Evolutionary conservation across 179 eudicot species (phyloP), one percentile per base, ranked within the genome.

Genomic region (Patellifolia procumbens): DNA sequence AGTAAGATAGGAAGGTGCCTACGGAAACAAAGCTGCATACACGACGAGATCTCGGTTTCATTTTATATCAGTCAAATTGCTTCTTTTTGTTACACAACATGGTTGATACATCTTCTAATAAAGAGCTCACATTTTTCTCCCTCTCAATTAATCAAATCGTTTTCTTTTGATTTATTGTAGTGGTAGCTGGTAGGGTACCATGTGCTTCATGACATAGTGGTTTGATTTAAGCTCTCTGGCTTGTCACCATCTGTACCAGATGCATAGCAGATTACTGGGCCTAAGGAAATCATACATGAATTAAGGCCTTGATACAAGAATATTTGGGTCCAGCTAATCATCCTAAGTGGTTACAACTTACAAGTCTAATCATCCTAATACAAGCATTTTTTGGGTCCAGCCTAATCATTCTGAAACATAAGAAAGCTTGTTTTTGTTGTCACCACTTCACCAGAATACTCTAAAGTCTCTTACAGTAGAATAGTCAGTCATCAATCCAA

Each of bases 211-310:
- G 58, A 48, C 37, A 48, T 69, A 42, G 42, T 29, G 42, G 26
- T 49, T 39, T 9, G 43, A 39, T 39, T 28, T 49, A 49, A 31
- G 29, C 56, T 16, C 34, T 49, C 7, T 70, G 43, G 56, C 37
- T 60, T n/a, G 59, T 69, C 73, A 69, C 39, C 59, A 68, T 20
- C 39, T 48, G 60, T 49, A 22, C 59, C 19, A 70, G 19, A 9
- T 49, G 59, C 72, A 48, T 20, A 69, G 24, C 39, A 29, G 42
- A 69, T 46, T 19, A 17, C 35, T 28, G 72, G 73, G 59, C 73
- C 60, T 1, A 19, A 2, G 60, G 20, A 48, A 28, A 31, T 17
- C 56, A 28, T 49, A 46, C 24, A 49, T 68, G 58, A 48, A 26
- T 48, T 49, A 17, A 28, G 55, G 8, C 73, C 73, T 7, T 31